Evolutionary conservation across 805 yeast genomes (phyloP).

Genomic region (Sugiyamaella chiloensis): DNA sequence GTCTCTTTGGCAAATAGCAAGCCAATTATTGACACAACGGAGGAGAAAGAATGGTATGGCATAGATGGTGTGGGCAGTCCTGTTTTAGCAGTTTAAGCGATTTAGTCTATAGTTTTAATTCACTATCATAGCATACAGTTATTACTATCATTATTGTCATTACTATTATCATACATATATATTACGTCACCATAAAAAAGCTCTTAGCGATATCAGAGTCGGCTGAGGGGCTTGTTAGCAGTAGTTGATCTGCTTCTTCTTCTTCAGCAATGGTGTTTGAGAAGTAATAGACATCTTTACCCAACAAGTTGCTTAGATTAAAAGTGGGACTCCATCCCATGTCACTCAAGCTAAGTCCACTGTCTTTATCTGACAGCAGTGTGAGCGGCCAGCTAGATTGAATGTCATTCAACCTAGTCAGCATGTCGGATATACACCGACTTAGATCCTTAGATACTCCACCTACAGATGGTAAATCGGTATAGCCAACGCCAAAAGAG

Average conservation of each 20-base stretch:
- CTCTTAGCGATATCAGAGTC: too few species aligned
- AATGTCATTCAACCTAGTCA: not conserved
- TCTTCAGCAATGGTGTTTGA: not conserved
- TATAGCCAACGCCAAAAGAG: not conserved
- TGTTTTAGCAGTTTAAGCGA: slow-evolving; percentile 11
- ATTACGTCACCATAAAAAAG: too few species aligned
- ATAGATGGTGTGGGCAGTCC: slow-evolving; percentile 10
- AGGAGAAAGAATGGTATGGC: slow-evolving; percentile 16
- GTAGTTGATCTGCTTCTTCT: too few species aligned
- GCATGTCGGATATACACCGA: not conserved
- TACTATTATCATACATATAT: too few species aligned
- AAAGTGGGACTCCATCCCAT: not conserved
- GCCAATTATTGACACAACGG: not conserved
- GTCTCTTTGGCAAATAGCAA: slow-evolving; percentile 2
- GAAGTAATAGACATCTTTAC: slow-evolving; percentile 2
- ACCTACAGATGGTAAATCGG: not conserved
- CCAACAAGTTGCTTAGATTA: slow-evolving; percentile 1
- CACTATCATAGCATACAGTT: too few species aligned
- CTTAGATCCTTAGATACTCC: slow-evolving; percentile 1
- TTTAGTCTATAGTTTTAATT: too few species aligned
- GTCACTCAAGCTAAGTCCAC: not conserved
- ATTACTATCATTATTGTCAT: too few species aligned
- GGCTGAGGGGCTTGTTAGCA: too few species aligned
- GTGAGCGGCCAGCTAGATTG: slow-evolving; percentile 1
- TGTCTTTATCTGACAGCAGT: not conserved